A percentile compares a stretch with the other conserved stretches of the same genome.
Conservation (phyloP, 768 basidiomycete genomes). For the Lentinus tigrinus region DNA sequence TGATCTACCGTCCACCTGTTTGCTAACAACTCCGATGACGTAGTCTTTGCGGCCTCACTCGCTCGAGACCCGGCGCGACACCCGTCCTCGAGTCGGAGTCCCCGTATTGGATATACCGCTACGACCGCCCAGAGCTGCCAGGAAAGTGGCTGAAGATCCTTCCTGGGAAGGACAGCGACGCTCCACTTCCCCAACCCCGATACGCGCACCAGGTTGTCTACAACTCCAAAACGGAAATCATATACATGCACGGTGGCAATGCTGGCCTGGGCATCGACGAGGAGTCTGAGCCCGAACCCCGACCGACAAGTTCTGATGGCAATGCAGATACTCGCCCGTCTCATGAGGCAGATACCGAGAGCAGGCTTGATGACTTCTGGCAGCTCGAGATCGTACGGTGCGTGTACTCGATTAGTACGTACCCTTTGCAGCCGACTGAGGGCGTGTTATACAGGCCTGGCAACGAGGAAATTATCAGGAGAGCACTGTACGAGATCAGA, state of each 20-base stretch:
- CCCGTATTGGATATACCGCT: conserved; percentile 69
- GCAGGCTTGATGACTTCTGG: conserved; percentile 78
- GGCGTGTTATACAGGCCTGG: conserved; percentile 44
- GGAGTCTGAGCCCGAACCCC: conserved; percentile 8
- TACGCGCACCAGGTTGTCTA: conserved; percentile 83
- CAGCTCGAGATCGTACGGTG: conserved; percentile 52
- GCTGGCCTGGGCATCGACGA: conserved; percentile 42
- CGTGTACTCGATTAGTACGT: conserved; percentile 13
- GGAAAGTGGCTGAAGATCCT: conserved; percentile 67
- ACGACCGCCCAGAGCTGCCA: conserved; percentile 46
- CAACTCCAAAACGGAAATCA: conserved; percentile 50
- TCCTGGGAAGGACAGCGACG: conserved; percentile 21
- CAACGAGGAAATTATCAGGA: conserved; percentile 60
- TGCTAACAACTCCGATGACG: too few relatives aligned
- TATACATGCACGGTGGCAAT: conserved; percentile 80
- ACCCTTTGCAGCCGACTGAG: neutral
- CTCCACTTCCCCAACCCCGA: conserved; percentile 52
- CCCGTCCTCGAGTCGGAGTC: conserved; percentile 47
- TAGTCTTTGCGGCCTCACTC: conserved; percentile 65
- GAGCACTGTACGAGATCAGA: conserved; percentile 62
- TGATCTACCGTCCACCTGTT: too few relatives aligned
- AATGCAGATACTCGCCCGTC: conserved; percentile 32
- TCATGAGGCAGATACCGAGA: conserved; percentile 47
- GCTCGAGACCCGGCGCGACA: conserved; percentile 37
- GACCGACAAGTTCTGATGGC: neutral